phyloP scores from a whole-genome alignment of 148 eudicot genomes.

The Agrostemma githago region DNA sequence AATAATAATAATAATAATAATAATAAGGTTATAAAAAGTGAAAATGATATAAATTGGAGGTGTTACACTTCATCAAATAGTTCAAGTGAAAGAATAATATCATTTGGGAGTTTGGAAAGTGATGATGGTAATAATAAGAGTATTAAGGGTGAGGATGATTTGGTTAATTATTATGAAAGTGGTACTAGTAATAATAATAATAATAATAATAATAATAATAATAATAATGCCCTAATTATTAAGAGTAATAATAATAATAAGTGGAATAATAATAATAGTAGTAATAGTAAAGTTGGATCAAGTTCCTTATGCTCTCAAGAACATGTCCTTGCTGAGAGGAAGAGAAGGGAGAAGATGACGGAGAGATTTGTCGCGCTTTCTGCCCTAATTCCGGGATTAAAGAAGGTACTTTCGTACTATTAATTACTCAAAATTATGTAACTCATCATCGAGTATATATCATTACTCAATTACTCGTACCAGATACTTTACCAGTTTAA shows the following conservation, averaged over 20 bases:
- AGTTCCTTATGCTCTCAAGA: conserved; percentile 21
- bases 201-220: background rate
- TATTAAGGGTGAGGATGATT: background rate
- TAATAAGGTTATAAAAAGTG: background rate
- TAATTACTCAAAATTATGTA: too few species aligned
- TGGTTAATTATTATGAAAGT: conserved; percentile 7
- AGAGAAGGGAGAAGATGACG: conserved; percentile 47
- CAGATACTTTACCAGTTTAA: too few species aligned
- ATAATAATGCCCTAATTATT: conserved; percentile 4
- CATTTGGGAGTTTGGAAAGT: conserved; percentile 17
- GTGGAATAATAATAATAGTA: background rate
- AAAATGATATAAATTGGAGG: conserved; percentile 16
- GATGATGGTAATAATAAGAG: background rate
- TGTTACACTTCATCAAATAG: conserved; percentile 12
- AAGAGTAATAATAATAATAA: background rate
- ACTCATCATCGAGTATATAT: too few species aligned
- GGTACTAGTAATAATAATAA: background rate
- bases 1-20: background rate
- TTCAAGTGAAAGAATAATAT: conserved; percentile 13
- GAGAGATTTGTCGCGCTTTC: conserved; percentile 48
- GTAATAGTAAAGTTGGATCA: conserved; percentile 3
- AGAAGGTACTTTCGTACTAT: conserved; percentile 29
- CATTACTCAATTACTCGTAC: too few species aligned
- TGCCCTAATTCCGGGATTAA: conserved; percentile 46
- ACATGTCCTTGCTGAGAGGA: conserved; percentile 58